Evolutionary conservation across 805 yeast genomes (phyloP).

Genomic region (Candida orba): DNA sequence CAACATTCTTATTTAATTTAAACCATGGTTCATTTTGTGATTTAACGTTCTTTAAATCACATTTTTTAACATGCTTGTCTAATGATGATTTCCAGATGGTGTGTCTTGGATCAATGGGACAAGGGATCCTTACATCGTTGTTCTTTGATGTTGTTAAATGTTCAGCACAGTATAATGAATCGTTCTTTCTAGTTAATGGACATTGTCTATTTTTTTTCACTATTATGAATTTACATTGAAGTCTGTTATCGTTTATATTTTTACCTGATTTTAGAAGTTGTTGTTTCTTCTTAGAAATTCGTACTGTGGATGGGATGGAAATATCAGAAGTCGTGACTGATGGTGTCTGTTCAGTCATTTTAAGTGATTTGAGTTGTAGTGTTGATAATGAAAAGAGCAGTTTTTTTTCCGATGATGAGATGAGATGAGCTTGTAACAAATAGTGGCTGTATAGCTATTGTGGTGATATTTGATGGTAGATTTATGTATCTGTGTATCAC

Average conservation of each 20-base stretch:
- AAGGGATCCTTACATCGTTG: constrained; percentile 44
- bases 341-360: too few species aligned
- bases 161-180: constrained; percentile 51
- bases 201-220: constrained; percentile 49
- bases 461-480: too few species aligned
- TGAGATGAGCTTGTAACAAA: too few species aligned
- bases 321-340: too few species aligned
- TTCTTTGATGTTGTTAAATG: constrained; percentile 32
- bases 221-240: constrained; percentile 42
- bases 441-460: too few species aligned
- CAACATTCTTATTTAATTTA: constrained; percentile 36
- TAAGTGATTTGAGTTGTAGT: too few species aligned
- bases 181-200: constrained; percentile 49
- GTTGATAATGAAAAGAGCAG: too few species aligned
- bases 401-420: too few species aligned
- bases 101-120: constrained; percentile 75
- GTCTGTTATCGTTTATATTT: constrained; percentile 2
- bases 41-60: constrained; percentile 35
- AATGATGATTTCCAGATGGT: constrained; percentile 59
- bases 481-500: too few species aligned
- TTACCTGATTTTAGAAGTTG: too few species aligned
- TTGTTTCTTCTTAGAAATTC: too few species aligned
- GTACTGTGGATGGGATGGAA: too few species aligned
- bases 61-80: constrained; percentile 49
- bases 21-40: constrained; percentile 42